Evolutionary conservation across 192 early-diverging fungal species (phyloP).

Genomic region (Coemansia sp.): DNA sequence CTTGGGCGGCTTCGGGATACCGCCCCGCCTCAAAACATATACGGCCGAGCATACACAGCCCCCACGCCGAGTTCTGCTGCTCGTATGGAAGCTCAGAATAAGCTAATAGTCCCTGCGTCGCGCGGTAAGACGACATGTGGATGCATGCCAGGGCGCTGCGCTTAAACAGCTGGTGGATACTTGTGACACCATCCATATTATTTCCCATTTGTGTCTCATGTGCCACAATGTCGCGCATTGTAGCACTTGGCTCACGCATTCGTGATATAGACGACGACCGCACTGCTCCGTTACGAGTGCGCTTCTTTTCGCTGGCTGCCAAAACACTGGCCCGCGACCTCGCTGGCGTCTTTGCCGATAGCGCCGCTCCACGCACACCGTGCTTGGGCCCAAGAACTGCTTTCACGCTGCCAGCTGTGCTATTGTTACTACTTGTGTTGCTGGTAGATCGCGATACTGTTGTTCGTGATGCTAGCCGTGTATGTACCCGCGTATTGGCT

Average conservation of each 20-base stretch:
- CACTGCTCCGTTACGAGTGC: conserved; percentile 40
- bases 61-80: conserved; percentile 45
- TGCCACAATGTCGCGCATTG: background rate
- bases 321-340: conserved; percentile 7
- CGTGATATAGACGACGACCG: conserved; percentile 10
- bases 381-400: background rate
- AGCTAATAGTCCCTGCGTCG: conserved; percentile 16
- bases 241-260: background rate
- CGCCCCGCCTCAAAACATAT: conserved; percentile 57
- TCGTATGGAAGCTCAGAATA: conserved; percentile 24
- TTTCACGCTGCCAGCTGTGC: background rate
- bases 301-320: conserved; percentile 43
- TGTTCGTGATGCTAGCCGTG: conserved; percentile 14
- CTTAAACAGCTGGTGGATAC: conserved; percentile 18
- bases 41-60: conserved; percentile 52
- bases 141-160: conserved; percentile 10
- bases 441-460: background rate
- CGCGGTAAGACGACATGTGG: conserved; percentile 21
- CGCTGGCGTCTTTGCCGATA: conserved; percentile 26
- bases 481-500: conserved; percentile 10
- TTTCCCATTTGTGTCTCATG: no score
- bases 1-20: conserved; percentile 60
- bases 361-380: background rate
- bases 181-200: background rate
- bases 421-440: background rate